phyloP scores from a whole-genome alignment of 75 land plant genomes.

The Picea glauca region DNA sequence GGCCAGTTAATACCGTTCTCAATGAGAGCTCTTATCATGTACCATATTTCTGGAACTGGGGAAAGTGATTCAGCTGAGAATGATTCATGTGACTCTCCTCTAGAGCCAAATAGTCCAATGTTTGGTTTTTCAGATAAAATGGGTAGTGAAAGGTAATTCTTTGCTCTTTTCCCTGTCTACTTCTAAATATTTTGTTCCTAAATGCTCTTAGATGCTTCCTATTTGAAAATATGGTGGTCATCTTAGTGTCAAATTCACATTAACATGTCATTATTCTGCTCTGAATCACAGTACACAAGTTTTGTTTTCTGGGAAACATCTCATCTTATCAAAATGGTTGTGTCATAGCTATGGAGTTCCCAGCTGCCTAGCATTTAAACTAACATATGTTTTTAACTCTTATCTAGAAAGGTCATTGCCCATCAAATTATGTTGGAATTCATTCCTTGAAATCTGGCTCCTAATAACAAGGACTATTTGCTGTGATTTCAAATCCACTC shows the following conservation, averaged over 20 bases:
- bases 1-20: constrained; percentile 85
- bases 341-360: background rate
- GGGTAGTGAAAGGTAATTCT: constrained; percentile 47
- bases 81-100: constrained; percentile 83
- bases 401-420: background rate
- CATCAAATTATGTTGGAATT: background rate
- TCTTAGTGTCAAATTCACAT: background rate
- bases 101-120: constrained; percentile 80
- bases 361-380: background rate
- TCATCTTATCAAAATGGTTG: background rate
- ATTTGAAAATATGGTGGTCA: no score
- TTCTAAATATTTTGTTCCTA: no score
- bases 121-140: constrained; percentile 52
- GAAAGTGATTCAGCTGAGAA: constrained; percentile 87
- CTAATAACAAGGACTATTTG: background rate
- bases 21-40: constrained; percentile 66
- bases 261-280: constrained; percentile 1
- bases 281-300: background rate
- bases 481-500: background rate
- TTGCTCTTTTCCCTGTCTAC: background rate
- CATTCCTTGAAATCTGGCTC: background rate
- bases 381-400: background rate
- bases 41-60: constrained; percentile 68
- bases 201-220: no score
- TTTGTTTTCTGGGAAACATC: background rate